Evolutionary conservation across 2,329 filamentous ascomycete species (phyloP).

Genomic region (Verticillium nubilum): DNA sequence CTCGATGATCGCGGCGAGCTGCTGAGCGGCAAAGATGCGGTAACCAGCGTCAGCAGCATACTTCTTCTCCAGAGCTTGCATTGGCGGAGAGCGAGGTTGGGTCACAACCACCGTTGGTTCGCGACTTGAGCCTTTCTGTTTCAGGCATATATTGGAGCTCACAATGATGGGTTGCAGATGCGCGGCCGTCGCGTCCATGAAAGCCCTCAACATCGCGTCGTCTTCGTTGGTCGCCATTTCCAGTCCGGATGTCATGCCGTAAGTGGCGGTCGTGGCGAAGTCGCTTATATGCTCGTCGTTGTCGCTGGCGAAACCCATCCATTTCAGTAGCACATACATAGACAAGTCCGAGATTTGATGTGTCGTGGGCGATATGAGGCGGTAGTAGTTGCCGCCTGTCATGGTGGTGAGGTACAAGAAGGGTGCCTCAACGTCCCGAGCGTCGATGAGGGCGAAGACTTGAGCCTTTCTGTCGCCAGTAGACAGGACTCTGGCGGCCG

Average conservation of each 20-base stretch:
- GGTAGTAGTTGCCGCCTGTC: conserved; percentile 35
- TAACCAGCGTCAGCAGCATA: conserved; percentile 33
- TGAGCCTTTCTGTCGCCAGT: conserved; percentile 31
- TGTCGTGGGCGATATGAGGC: conserved; percentile 15
- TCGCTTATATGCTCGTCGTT: background rate
- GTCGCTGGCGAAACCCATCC: conserved; percentile 33
- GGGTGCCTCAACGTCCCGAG: conserved; percentile 19
- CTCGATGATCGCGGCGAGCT: conserved; percentile 36
- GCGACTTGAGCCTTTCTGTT: background rate
- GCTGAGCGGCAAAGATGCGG: conserved; percentile 27
- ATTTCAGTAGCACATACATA: conserved; percentile 32
- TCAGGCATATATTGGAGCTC: background rate
- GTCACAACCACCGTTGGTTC: background rate
- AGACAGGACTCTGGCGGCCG: conserved; percentile 26
- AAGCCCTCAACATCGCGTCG: background rate
- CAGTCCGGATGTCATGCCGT: background rate
- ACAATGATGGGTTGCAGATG: background rate
- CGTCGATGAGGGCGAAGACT: conserved; percentile 36
- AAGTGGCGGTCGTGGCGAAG: background rate
- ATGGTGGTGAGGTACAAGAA: conserved; percentile 35
- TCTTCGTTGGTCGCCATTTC: background rate
- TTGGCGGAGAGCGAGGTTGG: conserved; percentile 9
- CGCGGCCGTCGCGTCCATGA: conserved; percentile 1
- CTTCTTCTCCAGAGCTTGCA: conserved; percentile 30
- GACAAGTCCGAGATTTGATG: conserved; percentile 33